Conservation (phyloP, 768 basidiomycete species). For the Pulveroboletus sp. region DNA sequence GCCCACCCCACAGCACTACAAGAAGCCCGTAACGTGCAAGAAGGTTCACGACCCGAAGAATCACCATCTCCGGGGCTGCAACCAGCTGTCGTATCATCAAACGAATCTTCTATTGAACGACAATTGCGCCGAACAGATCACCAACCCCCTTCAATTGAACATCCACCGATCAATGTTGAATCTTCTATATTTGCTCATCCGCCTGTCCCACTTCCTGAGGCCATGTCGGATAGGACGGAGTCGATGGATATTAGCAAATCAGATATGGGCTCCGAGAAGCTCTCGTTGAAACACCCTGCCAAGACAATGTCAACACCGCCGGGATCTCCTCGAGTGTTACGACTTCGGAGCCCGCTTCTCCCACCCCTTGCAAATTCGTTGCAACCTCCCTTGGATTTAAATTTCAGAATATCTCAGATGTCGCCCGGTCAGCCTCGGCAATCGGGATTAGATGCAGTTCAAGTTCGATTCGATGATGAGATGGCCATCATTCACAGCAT, state of each 20-base stretch:
- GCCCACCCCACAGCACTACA: background rate
- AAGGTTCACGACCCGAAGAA: background rate
- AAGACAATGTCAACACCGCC: background rate
- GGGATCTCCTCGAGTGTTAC: background rate
- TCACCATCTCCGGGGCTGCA: background rate
- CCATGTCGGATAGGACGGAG: background rate
- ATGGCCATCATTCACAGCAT: slow-evolving; percentile 19
- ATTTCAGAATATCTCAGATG: slow-evolving; percentile 12
- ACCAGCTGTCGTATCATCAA: background rate
- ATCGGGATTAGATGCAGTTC: background rate
- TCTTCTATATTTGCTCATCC: background rate
- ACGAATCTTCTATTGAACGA: background rate
- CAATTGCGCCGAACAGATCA: background rate
- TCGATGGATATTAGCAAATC: slow-evolving; percentile 1
- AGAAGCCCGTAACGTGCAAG: background rate
- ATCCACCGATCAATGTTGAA: background rate
- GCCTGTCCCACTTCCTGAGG: background rate
- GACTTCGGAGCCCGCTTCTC: slow-evolving; percentile 6
- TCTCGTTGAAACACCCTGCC: background rate
- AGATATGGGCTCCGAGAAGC: background rate
- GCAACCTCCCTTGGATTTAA: slow-evolving; percentile 16
- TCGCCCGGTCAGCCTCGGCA: background rate
- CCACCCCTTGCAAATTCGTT: slow-evolving; percentile 9
- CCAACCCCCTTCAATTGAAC: background rate
- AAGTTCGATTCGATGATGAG: slow-evolving; percentile 12